Evolutionary conservation across 2,329 filamentous ascomycete species (phyloP), one percentile per base, ranked within the genome.

Genomic region (Penicillium verrucosum): DNA sequence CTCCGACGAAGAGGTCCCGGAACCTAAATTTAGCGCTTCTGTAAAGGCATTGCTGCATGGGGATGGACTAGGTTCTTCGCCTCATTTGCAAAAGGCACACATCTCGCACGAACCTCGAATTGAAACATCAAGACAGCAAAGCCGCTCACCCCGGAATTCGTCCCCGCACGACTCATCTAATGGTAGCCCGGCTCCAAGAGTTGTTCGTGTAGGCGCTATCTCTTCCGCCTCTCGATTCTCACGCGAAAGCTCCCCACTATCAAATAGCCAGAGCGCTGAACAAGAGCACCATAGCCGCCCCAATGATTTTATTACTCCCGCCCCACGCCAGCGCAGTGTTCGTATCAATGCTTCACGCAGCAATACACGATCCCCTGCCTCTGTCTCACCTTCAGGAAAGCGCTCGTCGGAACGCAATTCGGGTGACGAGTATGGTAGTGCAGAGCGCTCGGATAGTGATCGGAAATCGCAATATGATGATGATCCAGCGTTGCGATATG

Each of bases 1-100:
- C 79, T 96, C 92, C 25, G 93, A 97, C 75, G 93, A 97, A 68
- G 93, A 97, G 75, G 90, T 95, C 29, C 89, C 89, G 16, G 88
- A 90, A 65, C 92, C 92, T 67, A 95, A 94, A 77, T 89, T 97
- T 71, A 97, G 92, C 72, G 92, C 92, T 67, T 84, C 94, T 64
- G 96, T 93, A 47, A 93, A 94, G 70, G 92, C 91, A 21, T 80
- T 97, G 16, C 81, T 97, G 51, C 81, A 80, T 50, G 78, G 79
- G 59, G 80, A 81, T 62, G 78, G 71, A 25, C 68, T 76, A 44
- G 65, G 74, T 25, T 84, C 83, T 48, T 81, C 78, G 4, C 81
- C 84, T 9, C 60, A 72, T 66, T 47, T 70, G 46, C 60, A 75
- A 62, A 62, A 68, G 62, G 51, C 62, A 56, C 59, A 64, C 44